These are phyloP conservation scores for Macaranga tanarius DNA, from an alignment of 441 rosid genomes.

Conservation along the genomic window DNA sequence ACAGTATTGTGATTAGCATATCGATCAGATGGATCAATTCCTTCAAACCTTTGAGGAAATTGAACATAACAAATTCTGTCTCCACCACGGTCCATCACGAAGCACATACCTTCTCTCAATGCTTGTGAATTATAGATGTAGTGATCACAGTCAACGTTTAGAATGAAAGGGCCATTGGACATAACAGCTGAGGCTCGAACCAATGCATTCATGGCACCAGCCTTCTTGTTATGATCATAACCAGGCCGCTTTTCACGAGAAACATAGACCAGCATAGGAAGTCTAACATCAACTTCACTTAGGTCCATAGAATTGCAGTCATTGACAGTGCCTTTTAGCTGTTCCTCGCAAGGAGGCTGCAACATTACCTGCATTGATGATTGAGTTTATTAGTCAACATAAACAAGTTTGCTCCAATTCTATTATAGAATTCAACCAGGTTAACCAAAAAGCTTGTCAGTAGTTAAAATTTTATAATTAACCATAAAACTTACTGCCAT, in stretches of 20 bases:
- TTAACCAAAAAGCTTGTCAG: too few relatives aligned
- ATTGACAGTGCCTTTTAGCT: slow-evolving; percentile 51
- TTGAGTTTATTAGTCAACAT: too few relatives aligned
- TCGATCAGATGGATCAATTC: slow-evolving; percentile 82
- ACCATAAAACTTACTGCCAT: too few relatives aligned
- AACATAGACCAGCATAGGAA: slow-evolving; percentile 75
- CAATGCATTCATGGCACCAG: slow-evolving; percentile 86
- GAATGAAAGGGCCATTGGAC: slow-evolving; percentile 88
- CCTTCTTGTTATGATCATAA: slow-evolving; percentile 88
- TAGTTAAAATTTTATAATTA: too few relatives aligned
- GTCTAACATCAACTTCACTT: slow-evolving; percentile 64
- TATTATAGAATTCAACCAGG: too few relatives aligned
- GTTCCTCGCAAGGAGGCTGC: slow-evolving; percentile 68
- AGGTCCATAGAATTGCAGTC: slow-evolving; percentile 56
- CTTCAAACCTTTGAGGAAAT: slow-evolving; percentile 90
- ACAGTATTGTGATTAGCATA: slow-evolving; percentile 88
- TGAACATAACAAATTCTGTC: slow-evolving; percentile 78
- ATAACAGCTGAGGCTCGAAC: slow-evolving; percentile 83
- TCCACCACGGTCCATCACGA: slow-evolving; percentile 87
- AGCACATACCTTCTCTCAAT: slow-evolving; percentile 87
- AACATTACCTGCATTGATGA: slow-evolving; percentile 52
- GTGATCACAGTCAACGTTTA: slow-evolving; percentile 88
- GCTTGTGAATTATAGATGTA: slow-evolving; percentile 76
- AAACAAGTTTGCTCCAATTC: too few relatives aligned
- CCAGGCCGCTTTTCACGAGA: slow-evolving; percentile 80